Evolutionary conservation across 805 yeast species (phyloP).

Genomic region (Candida jianshihensis): DNA sequence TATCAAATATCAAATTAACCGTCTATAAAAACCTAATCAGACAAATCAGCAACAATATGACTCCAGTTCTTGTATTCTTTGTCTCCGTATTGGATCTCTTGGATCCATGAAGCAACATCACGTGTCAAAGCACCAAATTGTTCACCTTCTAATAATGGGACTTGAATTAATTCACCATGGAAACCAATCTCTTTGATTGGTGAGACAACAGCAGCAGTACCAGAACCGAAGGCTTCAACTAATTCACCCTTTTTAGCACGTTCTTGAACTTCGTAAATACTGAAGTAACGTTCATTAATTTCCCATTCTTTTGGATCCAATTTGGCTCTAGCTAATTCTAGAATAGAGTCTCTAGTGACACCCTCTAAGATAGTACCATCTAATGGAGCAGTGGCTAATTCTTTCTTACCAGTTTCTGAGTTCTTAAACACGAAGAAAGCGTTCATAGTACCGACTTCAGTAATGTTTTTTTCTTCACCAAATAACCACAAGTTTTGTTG

Average conservation of each 20-base stretch:
- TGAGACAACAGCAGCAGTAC: slow-evolving; percentile 95
- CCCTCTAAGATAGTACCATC: slow-evolving; percentile 98
- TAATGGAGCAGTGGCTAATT: slow-evolving; percentile 90
- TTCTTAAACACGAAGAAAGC: slow-evolving; percentile 81
- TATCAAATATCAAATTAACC: no score
- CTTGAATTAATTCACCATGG: slow-evolving; percentile 62
- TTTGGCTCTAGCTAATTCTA: slow-evolving; percentile 68
- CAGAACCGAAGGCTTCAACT: slow-evolving; percentile 93
- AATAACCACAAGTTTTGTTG: slow-evolving; percentile 96
- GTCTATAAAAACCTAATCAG: no score
- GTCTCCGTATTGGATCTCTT: slow-evolving; percentile 84
- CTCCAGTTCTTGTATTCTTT: slow-evolving; percentile 55
- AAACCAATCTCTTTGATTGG: slow-evolving; percentile 87
- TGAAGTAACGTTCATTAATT: slow-evolving; percentile 73
- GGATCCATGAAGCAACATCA: slow-evolving; percentile 77
- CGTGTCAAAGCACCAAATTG: slow-evolving; percentile 75
- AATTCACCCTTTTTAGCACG: slow-evolving; percentile 74
- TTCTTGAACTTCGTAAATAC: slow-evolving; percentile 75
- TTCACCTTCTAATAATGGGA: slow-evolving; percentile 77
- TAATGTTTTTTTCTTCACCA: slow-evolving; percentile 79
- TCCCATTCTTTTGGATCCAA: slow-evolving; percentile 75
- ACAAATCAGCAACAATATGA: slow-evolving; percentile 28
- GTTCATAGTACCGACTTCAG: slow-evolving; percentile 98
- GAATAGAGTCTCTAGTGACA: slow-evolving; percentile 87
- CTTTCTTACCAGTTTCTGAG: slow-evolving; percentile 73